Conservation (phyloP, 2,329 filamentous ascomycete species). For the Nigrospora oryzae region DNA sequence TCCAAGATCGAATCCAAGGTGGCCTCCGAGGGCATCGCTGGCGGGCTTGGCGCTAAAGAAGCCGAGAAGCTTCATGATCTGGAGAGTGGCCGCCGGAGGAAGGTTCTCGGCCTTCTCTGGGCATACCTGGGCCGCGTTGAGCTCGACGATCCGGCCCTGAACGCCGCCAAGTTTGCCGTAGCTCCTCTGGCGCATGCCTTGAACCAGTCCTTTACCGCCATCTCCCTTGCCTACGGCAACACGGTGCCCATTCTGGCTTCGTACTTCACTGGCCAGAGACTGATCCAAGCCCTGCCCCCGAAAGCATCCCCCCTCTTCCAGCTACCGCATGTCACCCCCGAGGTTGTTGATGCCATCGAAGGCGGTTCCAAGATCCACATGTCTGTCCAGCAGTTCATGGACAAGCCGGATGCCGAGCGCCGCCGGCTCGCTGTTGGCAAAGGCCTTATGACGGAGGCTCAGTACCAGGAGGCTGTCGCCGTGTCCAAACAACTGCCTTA, state of each 20-base stretch:
- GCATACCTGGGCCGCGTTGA: conserved; percentile 87
- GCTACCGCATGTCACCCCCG: conserved; percentile 75
- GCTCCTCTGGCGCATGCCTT: conserved; percentile 79
- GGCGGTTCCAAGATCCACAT: conserved; percentile 68
- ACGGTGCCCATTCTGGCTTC: conserved; percentile 74
- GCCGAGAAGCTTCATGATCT: conserved; percentile 68
- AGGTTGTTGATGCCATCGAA: conserved; percentile 58
- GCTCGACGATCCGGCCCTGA: conserved; percentile 67
- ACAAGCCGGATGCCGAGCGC: conserved; percentile 66
- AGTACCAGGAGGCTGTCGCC: conserved; percentile 67
- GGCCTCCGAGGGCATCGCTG: conserved; percentile 49
- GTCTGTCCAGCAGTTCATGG: conserved; percentile 83
- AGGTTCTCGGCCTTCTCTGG: conserved; percentile 86
- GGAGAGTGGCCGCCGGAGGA: conserved; percentile 72
- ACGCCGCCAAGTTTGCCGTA: conserved; percentile 82
- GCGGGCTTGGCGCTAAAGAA: conserved; percentile 63
- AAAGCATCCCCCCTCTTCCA: conserved; percentile 82
- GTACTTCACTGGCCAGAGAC: conserved; percentile 72
- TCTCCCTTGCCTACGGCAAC: conserved; percentile 80
- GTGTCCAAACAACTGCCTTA: conserved; percentile 80
- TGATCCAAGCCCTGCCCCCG: conserved; percentile 85
- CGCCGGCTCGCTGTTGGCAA: conserved; percentile 62
- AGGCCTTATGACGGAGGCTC: conserved; percentile 60
- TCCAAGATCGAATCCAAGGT: conserved; percentile 79
- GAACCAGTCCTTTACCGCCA: conserved; percentile 79